phyloP scores from a whole-genome alignment of 2,329 filamentous ascomycete species.

The Neoscytalidium dimidiatum region DNA sequence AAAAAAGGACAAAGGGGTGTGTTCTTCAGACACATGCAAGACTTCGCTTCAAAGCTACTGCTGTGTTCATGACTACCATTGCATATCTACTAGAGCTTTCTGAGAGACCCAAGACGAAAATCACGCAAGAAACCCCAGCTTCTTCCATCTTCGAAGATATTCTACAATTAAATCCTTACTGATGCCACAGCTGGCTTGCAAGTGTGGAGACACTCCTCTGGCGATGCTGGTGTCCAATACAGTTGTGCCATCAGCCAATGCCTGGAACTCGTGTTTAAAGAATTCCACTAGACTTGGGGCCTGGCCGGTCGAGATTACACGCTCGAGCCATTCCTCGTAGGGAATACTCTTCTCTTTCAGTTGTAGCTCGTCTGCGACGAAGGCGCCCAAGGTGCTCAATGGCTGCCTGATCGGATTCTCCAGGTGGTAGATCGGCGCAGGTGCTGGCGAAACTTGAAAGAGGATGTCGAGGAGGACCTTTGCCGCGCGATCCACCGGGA shows the following conservation, averaged over 20 bases:
- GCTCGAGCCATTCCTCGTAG: not conserved
- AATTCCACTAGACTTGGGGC: not conserved
- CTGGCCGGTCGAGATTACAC: not conserved
- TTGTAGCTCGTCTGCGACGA: not conserved
- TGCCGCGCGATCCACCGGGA: constrained; percentile 21
- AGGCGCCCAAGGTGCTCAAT: not conserved
- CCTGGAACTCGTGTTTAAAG: not conserved
- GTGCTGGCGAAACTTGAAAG: not conserved
- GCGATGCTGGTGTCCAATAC: not conserved
- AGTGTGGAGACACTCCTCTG: not conserved
- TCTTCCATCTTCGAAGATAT: not conserved
- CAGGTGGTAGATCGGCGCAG: constrained; percentile 12
- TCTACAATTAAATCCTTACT: not conserved
- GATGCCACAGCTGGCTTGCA: not conserved
- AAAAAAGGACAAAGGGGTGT: no score
- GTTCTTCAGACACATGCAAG: no score
- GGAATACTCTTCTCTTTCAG: not conserved
- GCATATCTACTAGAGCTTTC: no score
- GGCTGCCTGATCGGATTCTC: constrained; percentile 22
- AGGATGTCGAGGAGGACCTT: not conserved
- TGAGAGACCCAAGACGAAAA: no score
- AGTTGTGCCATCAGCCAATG: not conserved
- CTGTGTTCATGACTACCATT: no score
- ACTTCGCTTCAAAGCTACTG: no score
- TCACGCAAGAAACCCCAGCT: not conserved